phyloP scores from a whole-genome alignment of 768 basidiomycete species.

The Tylopilus felleus region DNA sequence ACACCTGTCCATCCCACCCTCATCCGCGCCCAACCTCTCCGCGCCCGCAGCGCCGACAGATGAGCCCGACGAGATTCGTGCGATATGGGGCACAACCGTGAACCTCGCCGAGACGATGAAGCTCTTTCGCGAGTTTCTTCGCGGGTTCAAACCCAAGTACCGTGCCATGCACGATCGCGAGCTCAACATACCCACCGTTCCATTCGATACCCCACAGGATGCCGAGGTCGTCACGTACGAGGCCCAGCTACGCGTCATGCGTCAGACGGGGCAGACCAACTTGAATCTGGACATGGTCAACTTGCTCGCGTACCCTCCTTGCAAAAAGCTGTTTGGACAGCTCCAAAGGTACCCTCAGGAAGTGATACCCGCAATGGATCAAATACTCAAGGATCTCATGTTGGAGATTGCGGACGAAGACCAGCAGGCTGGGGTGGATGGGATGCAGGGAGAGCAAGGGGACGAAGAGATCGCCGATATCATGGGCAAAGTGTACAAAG shows the following conservation, averaged over 20 bases:
- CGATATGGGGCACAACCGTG: constrained; percentile 98
- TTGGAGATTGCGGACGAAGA: constrained; percentile 83
- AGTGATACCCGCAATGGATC: constrained; percentile 96
- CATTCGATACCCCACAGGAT: constrained; percentile 58
- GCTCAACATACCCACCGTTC: constrained; percentile 48
- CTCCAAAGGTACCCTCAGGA: constrained; percentile 95
- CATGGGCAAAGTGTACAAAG: constrained; percentile 85
- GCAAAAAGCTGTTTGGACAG: constrained; percentile 78
- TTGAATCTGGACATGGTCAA: constrained; percentile 90
- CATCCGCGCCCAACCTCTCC: constrained; percentile 55
- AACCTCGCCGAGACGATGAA: constrained; percentile 90
- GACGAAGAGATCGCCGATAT: constrained; percentile 89
- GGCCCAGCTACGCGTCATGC: constrained; percentile 76
- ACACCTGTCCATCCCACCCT: constrained; percentile 53
- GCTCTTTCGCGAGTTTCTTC: constrained; percentile 82
- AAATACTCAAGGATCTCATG: constrained; percentile 91
- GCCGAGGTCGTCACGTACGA: constrained; percentile 75
- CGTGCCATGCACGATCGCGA: constrained; percentile 68
- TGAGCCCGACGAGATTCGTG: constrained; percentile 80
- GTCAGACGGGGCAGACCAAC: constrained; percentile 88
- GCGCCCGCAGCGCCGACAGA: constrained; percentile 61
- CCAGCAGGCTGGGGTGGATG: constrained; percentile 62
- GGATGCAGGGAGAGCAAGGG: constrained; percentile 72
- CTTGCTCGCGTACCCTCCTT: constrained; percentile 79
- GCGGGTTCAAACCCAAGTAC: constrained; percentile 92